phyloP scores from a whole-genome alignment of 2,329 filamentous ascomycete genomes.

The Fusarium sp. region DNA sequence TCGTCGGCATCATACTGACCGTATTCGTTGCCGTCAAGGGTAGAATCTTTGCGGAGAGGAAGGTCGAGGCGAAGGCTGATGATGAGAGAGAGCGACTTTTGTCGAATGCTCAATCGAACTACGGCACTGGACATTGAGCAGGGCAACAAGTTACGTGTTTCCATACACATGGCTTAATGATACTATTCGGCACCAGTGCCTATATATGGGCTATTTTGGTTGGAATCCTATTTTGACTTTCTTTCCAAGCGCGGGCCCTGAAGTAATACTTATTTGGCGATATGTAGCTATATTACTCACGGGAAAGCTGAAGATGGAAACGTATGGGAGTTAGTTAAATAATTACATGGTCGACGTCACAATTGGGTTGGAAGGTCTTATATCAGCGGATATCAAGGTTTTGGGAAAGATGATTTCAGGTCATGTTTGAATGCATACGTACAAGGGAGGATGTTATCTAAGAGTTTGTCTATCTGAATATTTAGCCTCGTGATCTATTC shows the following conservation, averaged over 20 bases:
- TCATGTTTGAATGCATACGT: background rate
- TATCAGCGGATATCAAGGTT: background rate
- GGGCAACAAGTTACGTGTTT: background rate
- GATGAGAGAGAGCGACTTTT: slow-evolving; percentile 30
- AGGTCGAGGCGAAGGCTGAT: slow-evolving; percentile 24
- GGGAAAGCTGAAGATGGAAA: background rate
- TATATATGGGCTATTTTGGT: too few species aligned
- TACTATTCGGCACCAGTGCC: background rate
- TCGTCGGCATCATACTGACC: slow-evolving; percentile 8
- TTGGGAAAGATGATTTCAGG: too few species aligned
- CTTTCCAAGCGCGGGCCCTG: too few species aligned
- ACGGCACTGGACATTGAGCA: slow-evolving; percentile 11
- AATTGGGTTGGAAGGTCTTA: background rate
- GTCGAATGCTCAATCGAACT: slow-evolving; percentile 11
- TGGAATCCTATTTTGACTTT: too few species aligned
- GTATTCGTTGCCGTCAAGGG: slow-evolving; percentile 22
- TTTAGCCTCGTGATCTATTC: too few species aligned
- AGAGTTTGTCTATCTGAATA: background rate
- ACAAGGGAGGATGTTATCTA: background rate
- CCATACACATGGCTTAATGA: background rate
- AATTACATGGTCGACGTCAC: background rate
- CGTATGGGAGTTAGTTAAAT: background rate
- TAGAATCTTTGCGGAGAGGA: slow-evolving; percentile 28
- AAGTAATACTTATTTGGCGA: too few species aligned
- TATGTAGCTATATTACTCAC: background rate